These are phyloP conservation scores for Blastobotrys indianensis DNA, from an alignment of 1,139 yeast species.

Conservation along the genomic window DNA sequence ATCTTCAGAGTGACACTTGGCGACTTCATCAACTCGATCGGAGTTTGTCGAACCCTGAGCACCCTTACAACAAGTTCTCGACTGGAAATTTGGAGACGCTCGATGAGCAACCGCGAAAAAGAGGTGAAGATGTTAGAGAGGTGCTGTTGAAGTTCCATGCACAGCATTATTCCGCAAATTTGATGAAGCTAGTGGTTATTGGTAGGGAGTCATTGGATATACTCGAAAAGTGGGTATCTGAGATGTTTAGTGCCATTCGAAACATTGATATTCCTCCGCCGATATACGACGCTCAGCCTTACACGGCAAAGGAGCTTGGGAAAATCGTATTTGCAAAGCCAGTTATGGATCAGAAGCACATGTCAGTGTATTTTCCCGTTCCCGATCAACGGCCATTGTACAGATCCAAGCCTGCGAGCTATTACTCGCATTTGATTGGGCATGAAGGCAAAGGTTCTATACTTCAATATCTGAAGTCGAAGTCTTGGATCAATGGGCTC, in stretches of 20 bases:
- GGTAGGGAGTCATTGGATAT: slow-evolving; percentile 77
- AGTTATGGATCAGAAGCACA: slow-evolving; percentile 66
- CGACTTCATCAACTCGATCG: slow-evolving; percentile 81
- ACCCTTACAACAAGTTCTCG: slow-evolving; percentile 65
- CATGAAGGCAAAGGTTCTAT: slow-evolving; percentile 89
- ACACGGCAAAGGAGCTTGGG: slow-evolving; percentile 44
- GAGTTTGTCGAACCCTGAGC: slow-evolving; percentile 60
- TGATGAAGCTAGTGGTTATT: slow-evolving; percentile 80
- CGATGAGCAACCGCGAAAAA: slow-evolving; percentile 46
- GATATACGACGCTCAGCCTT: slow-evolving; percentile 41
- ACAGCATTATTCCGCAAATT: slow-evolving; percentile 58
- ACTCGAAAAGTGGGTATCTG: slow-evolving; percentile 62
- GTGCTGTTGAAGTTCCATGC: slow-evolving; percentile 56
- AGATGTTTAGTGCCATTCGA: slow-evolving; percentile 58
- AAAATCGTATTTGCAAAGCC: slow-evolving; percentile 66
- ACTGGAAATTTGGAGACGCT: slow-evolving; percentile 67
- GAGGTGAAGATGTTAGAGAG: slow-evolving; percentile 60
- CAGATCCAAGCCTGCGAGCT: slow-evolving; percentile 63
- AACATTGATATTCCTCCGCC: slow-evolving; percentile 52
- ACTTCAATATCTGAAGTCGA: slow-evolving; percentile 56
- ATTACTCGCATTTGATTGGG: slow-evolving; percentile 77
- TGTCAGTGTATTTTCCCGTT: slow-evolving; percentile 63
- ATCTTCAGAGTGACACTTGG: slow-evolving; percentile 86
- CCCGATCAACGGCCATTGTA: slow-evolving; percentile 67
- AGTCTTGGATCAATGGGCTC: slow-evolving; percentile 75